Evolutionary conservation across 2,329 filamentous ascomycete species (phyloP).

Genomic region (Clonostachys rhizophaga): DNA sequence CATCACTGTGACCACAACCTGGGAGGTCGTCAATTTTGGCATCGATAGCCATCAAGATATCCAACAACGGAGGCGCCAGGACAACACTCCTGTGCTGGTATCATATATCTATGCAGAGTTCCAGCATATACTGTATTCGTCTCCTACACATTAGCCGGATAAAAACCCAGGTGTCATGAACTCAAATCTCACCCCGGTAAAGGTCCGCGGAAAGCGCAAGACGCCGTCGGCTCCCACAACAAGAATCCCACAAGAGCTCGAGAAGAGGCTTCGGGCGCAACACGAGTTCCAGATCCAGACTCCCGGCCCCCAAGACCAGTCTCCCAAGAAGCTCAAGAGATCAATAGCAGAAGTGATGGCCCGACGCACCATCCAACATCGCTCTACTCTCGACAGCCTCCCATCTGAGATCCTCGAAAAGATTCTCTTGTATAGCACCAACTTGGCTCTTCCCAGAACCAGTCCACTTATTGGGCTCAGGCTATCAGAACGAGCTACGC

Average conservation of each 20-base stretch:
- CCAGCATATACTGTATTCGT: too few relatives aligned
- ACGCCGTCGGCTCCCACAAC: conserved; percentile 3
- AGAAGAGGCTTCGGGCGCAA: neutral
- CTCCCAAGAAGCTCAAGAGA: conserved; percentile 16
- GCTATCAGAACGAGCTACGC: conserved; percentile 34
- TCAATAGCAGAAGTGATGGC: conserved; percentile 21
- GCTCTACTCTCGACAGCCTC: conserved; percentile 24
- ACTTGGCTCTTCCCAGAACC: conserved; percentile 38
- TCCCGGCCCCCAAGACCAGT: neutral
- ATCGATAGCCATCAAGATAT: too few relatives aligned
- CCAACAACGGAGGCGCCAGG: too few relatives aligned
- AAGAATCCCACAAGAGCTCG: conserved; percentile 1
- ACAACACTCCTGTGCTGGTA: too few relatives aligned
- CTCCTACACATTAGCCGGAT: too few relatives aligned
- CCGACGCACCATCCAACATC: conserved; percentile 13
- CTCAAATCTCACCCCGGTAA: conserved; percentile 41
- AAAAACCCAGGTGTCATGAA: neutral
- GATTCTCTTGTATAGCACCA: conserved; percentile 45
- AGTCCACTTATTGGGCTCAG: conserved; percentile 37
- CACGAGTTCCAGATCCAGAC: conserved; percentile 1
- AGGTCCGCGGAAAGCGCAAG: conserved; percentile 38
- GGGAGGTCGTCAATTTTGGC: too few relatives aligned
- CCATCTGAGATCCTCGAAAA: conserved; percentile 49
- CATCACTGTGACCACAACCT: too few relatives aligned
- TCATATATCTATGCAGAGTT: too few relatives aligned